phyloP scores from a whole-genome alignment of 257 asterid species.

The Plantago elongata region DNA sequence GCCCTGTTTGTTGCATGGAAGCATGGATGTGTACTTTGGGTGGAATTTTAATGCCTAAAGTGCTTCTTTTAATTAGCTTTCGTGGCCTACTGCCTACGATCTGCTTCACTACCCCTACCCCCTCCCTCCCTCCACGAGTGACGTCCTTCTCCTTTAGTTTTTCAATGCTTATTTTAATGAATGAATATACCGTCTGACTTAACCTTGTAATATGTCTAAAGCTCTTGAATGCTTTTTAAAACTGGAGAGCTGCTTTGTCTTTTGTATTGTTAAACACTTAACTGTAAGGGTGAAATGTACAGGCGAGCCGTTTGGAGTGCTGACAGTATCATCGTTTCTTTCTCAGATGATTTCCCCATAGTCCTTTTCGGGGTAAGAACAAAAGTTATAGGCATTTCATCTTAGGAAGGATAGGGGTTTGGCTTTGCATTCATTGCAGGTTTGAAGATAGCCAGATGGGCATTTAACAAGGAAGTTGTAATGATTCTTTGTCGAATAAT shows the following conservation, averaged over 20 bases:
- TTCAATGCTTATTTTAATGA: constrained; percentile 16
- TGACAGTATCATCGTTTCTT: not conserved
- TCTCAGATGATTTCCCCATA: not conserved
- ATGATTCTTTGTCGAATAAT: no score
- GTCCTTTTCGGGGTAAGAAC: not conserved
- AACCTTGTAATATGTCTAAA: constrained; percentile 32
- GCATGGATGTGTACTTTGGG: constrained; percentile 25
- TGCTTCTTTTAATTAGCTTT: constrained; percentile 9
- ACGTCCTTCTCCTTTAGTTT: constrained; percentile 4
- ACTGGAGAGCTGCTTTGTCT: constrained; percentile 37
- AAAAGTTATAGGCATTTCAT: not conserved
- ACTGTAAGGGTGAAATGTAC: constrained; percentile 36
- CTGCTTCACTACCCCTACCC: not conserved
- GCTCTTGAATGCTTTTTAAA: constrained; percentile 36
- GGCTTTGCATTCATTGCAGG: not conserved
- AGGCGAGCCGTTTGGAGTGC: constrained; percentile 16
- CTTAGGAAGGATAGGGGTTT: not conserved
- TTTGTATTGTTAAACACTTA: constrained; percentile 18
- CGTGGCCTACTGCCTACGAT: constrained; percentile 8
- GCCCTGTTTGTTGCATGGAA: constrained; percentile 16
- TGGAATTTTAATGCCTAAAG: constrained; percentile 36
- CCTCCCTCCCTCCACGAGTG: not conserved
- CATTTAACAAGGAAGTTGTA: not conserved
- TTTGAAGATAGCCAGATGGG: constrained; percentile 6
- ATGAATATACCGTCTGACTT: constrained; percentile 18